These are phyloP conservation scores for Gautieria morchelliformis DNA, from an alignment of 768 basidiomycete genomes.

Conservation along the genomic window DNA sequence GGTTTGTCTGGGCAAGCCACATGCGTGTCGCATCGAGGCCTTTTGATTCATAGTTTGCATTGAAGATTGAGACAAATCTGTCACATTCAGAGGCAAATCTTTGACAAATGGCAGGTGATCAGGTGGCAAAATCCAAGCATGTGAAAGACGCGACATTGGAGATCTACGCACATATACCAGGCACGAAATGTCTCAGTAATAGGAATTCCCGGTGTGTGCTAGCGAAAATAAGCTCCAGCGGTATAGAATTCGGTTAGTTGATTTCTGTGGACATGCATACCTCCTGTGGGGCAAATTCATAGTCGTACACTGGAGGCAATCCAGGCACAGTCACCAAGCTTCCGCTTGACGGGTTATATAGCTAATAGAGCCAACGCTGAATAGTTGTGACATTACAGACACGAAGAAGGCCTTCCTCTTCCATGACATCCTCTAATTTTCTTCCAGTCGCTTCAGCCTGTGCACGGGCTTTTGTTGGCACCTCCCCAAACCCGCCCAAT, in stretches of 20 bases:
- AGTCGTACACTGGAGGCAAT: slow-evolving; percentile 7
- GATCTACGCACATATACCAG: too few relatives aligned
- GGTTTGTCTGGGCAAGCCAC: too few relatives aligned
- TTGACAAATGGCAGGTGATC: too few relatives aligned
- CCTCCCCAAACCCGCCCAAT: background rate
- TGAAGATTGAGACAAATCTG: too few relatives aligned
- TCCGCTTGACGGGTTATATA: background rate
- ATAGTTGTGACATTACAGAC: background rate
- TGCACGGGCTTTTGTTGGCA: background rate
- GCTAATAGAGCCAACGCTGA: background rate
- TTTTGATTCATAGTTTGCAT: too few relatives aligned
- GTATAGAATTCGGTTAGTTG: too few relatives aligned
- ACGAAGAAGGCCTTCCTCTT: background rate
- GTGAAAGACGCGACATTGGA: too few relatives aligned
- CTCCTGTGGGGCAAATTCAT: background rate
- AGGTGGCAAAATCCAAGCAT: too few relatives aligned
- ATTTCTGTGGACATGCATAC: background rate
- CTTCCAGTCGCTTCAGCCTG: slow-evolving; percentile 1
- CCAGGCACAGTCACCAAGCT: slow-evolving; percentile 4
- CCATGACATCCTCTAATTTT: background rate
- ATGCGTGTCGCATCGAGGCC: too few relatives aligned
- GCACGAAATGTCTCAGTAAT: background rate
- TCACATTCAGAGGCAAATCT: too few relatives aligned
- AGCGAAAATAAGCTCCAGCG: too few relatives aligned
- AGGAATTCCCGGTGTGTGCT: too few relatives aligned